Base-by-base conservation (phyloP, 2,329 filamentous ascomycete genomes). In the Fusarium circinatum region DNA sequence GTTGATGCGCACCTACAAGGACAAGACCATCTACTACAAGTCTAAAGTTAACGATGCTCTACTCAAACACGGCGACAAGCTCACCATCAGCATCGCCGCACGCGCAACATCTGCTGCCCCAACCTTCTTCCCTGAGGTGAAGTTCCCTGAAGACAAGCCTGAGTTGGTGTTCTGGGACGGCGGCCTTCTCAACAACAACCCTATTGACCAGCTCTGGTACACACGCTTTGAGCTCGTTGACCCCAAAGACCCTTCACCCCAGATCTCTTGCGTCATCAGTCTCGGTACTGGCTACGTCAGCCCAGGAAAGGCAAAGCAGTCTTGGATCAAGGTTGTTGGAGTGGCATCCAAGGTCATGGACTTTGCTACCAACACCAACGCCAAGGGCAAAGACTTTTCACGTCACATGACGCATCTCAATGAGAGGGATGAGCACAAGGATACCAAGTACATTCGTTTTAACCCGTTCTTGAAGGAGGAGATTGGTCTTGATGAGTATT, bases 151-250 rank as follows among this genome's bases (percentile, higher is more conserved):
- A 8, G 57, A 54, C 0, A 73, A 54, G 15, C 60, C 65, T 3
- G 57, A 73, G 8, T 18, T 76, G 4, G 51, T 55, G 0, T 75
- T 75, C 9, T 74, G 70, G 73, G 73, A 75, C 3, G 74, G 73
- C 1, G 74, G 73, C 1, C 73, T 75, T 4, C 59, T 75, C 0
- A 75, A 76, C 30, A 75, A 76, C 14, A 75, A 76, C 34, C 73
- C 73, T 0, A 75, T 75, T 3, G 74, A 74, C 8, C 74, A 75
- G 8, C 39, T 75, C 2, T 75, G 74, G 73, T 76, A 74, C 56
- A 52, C 70, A 7, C 51, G 74, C 26, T 75, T 70, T 18, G 73
- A 75, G 48, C 70, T 75, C 1, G 62, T 74, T n/a, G 26, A 65
- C 3, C 42, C 67, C 4, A 22, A 65, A 0, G 56, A 65, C 1